phyloP scores from a whole-genome alignment of 2,329 filamentous ascomycete species.

The Talaromyces atroroseus region DNA sequence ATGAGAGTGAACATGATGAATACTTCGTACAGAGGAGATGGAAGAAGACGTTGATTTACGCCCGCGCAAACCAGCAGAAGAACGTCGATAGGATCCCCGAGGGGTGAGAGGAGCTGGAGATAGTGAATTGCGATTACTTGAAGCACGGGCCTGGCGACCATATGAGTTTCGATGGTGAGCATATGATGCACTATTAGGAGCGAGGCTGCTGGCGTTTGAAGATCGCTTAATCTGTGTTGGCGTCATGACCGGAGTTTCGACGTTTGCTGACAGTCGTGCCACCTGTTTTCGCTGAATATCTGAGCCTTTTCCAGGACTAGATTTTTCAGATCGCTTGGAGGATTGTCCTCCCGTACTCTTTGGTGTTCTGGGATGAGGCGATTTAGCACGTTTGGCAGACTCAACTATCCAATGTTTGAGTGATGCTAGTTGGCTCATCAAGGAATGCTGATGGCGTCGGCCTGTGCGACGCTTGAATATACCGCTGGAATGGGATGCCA shows the following conservation, averaged over 20 bases:
- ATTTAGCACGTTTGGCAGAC: constrained; percentile 57
- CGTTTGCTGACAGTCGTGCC: constrained; percentile 19
- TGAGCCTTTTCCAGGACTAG: constrained; percentile 35
- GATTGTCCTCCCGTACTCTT: constrained; percentile 22
- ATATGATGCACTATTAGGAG: constrained; percentile 39
- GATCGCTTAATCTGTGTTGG: constrained; percentile 36
- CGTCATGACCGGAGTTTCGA: constrained; percentile 25
- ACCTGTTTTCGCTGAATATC: constrained; percentile 27
- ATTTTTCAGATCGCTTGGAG: constrained; percentile 35
- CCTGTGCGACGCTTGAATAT: constrained; percentile 51
- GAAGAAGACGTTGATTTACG: constrained; percentile 95
- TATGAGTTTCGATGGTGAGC: constrained; percentile 39
- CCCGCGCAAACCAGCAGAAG: constrained; percentile 76
- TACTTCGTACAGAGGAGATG: constrained; percentile 84
- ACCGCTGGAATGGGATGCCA: constrained; percentile 50
- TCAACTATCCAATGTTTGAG: constrained; percentile 71
- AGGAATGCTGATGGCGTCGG: constrained; percentile 56
- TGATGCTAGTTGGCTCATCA: constrained; percentile 61
- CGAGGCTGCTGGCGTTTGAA: constrained; percentile 38
- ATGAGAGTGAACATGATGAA: constrained; percentile 82
- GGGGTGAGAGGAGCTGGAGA: constrained; percentile 86
- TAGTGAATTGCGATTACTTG: constrained; percentile 62
- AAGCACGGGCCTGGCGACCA: constrained; percentile 30
- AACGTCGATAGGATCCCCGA: constrained; percentile 75
- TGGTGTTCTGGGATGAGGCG: constrained; percentile 41